A percentile compares a stretch with the other conserved stretches of the same genome.
Evolutionary conservation across 208 protist genomes (phyloP).

Genomic region (Acanthamoeba rhysodes): DNA sequence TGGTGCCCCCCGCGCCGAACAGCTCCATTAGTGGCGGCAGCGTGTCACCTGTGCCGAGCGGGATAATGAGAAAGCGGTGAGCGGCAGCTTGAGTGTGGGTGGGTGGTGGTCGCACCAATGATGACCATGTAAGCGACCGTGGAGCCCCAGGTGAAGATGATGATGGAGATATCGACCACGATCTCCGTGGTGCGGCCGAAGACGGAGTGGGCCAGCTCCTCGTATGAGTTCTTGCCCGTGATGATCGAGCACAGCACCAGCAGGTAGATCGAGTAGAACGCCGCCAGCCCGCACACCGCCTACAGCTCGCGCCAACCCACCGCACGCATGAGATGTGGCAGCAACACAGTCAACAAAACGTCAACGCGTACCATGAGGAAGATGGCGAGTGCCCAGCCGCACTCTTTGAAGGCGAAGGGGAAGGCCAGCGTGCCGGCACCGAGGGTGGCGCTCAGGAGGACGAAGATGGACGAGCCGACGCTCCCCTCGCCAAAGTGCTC

Average conservation of each 20-base stretch:
- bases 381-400: slow-evolving; percentile 33
- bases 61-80: not conserved
- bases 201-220: slow-evolving; percentile 39
- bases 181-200: slow-evolving; percentile 56
- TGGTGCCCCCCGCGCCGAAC: not conserved
- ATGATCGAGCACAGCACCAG: slow-evolving; percentile 35
- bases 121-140: slow-evolving; percentile 71
- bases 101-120: slow-evolving; percentile 10
- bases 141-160: slow-evolving; percentile 69
- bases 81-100: not conserved
- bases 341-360: not conserved
- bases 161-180: slow-evolving; percentile 66
- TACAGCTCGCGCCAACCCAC: not conserved
- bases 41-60: slow-evolving; percentile 19
- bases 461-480: slow-evolving; percentile 56
- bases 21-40: slow-evolving; percentile 59
- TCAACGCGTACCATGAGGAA: not conserved
- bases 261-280: slow-evolving; percentile 69
- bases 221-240: slow-evolving; percentile 54
- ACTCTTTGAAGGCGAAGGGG: slow-evolving; percentile 68
- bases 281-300: slow-evolving; percentile 44
- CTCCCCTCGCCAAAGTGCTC: slow-evolving; percentile 52
- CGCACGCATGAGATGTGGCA: not conserved
- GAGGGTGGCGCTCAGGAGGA: slow-evolving; percentile 69
- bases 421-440: slow-evolving; percentile 67